Percentiles rank a stretch among this genome's conserved stretches.
Conservation (phyloP, 768 basidiomycete genomes). For the Plicaturopsis crispa region DNA sequence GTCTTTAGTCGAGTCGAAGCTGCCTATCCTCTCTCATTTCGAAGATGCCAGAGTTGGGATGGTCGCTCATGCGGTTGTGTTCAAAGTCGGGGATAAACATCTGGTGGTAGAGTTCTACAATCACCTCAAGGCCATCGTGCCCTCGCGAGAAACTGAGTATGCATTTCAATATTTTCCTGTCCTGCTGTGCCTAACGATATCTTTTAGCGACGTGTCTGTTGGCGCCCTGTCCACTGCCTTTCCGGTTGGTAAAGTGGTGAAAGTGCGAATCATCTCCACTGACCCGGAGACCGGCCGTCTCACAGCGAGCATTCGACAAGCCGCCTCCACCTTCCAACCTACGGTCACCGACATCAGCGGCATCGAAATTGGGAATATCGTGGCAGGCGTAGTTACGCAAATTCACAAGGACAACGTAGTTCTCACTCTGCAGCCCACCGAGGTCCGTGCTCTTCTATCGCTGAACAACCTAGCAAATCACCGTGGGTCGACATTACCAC, state of each 20-base stretch:
- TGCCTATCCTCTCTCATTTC: constrained; percentile 59
- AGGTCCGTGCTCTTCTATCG: constrained; percentile 76
- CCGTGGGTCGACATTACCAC: constrained; percentile 54
- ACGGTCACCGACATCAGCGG: constrained; percentile 56
- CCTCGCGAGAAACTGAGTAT: constrained; percentile 76
- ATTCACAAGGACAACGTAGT: constrained; percentile 83
- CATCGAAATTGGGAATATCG: constrained; percentile 70
- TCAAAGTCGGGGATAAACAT: constrained; percentile 73
- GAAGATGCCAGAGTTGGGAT: constrained; percentile 66
- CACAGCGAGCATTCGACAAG: constrained; percentile 83
- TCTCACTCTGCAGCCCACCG: constrained; percentile 61
- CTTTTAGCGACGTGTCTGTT: no score
- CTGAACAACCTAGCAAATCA: constrained; percentile 83
- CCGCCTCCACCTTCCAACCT: constrained; percentile 40
- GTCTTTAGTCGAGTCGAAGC: constrained; percentile 71
- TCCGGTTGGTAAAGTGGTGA: constrained; percentile 73
- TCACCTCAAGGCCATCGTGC: constrained; percentile 75
- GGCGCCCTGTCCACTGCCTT: constrained; percentile 57
- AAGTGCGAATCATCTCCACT: constrained; percentile 69
- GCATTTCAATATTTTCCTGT: constrained; percentile 10
- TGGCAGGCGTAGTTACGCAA: constrained; percentile 64
- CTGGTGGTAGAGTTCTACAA: constrained; percentile 89
- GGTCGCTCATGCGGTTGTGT: constrained; percentile 76
- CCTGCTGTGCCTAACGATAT: no score
- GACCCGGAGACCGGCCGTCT: constrained; percentile 56